Evolutionary conservation across 306 rosid species (phyloP), one percentile per base, ranked within the genome.

Genomic region (Castanea mollissima): DNA sequence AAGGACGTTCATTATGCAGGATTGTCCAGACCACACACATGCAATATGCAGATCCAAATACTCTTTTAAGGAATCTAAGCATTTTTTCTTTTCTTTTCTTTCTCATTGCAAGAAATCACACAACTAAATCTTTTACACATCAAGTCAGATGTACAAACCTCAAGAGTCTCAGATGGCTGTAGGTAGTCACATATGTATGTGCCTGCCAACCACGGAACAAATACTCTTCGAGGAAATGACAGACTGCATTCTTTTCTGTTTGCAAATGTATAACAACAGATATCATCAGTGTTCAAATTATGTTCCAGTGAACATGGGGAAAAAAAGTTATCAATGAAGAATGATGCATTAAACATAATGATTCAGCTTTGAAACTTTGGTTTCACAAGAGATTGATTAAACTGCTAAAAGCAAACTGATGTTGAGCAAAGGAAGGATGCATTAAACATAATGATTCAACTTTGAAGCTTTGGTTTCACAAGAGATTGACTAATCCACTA

Each of bases 191-290:
- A 94, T 51, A 90, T 88, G 79, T 81, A 85, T 21, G 79, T 74
- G 67, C 88, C 91, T 23, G 79, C 91, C 85, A 94, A 78, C 99
- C 99, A 94, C n/a, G 95, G 97, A 79, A 93, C 74, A 80, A 92
- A 90, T 73, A 90, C 97, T 88, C 99, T 88, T 82, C 92, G 88
- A 81, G 99, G 99, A 89, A 95, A 83, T n/a, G 88, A 83, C 77
- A 95, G 89, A 65, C 52, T 80, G 74, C 89, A 85, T 79, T 87
- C 87, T 87, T 92, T 86, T 82, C 99, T 95, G 96, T 62, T 74
- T 11, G 41, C 73, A 60, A 57, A 82, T n/a, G 31, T 19, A 78
- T 8, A 5, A 76, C 46, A 10, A 16, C 16, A 72, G 49, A 58
- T 32, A 18, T 69, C 60, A 73, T 55, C 76, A 77, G 74, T 68